phyloP scores from a whole-genome alignment of 2,329 filamentous ascomycete genomes.

The Zasmidium cellare region DNA sequence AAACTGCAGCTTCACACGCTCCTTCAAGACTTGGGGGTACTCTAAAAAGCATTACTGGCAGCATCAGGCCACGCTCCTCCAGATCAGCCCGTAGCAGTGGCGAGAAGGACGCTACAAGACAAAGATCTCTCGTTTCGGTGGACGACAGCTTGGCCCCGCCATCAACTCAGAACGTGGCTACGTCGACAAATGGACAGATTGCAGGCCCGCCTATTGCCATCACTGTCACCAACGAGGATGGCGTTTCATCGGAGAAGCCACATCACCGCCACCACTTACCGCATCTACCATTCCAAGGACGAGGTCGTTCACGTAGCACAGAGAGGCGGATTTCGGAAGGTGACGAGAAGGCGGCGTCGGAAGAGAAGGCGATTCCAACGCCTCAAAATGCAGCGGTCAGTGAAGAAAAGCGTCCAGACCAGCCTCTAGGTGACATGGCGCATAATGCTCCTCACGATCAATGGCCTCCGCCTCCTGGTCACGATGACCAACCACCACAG shows the following conservation, averaged over 20 bases:
- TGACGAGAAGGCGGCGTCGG: constrained; percentile 17
- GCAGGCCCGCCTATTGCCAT: constrained; percentile 63
- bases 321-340: constrained; percentile 6
- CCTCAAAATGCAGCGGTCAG: constrained; percentile 6
- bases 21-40: constrained; percentile 34
- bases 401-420: constrained; percentile 26
- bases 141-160: constrained; percentile 22
- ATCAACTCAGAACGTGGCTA: constrained; percentile 15
- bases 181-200: constrained; percentile 17
- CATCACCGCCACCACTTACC: constrained; percentile 38
- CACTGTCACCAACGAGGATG: constrained; percentile 69
- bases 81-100: constrained; percentile 35
- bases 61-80: constrained; percentile 60
- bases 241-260: constrained; percentile 35
- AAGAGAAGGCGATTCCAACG: constrained; percentile 4
- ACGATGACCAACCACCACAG: constrained; percentile 41
- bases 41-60: constrained; percentile 62
- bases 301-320: constrained; percentile 10
- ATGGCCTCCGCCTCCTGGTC: constrained; percentile 40
- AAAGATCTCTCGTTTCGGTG: constrained; percentile 18
- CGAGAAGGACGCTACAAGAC: constrained; percentile 40
- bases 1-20: constrained; percentile 36
- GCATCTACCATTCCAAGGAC: constrained; percentile 34
- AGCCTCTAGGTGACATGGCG: constrained; percentile 36
- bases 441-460: constrained; percentile 41